These are phyloP conservation scores for Talaromyces rugulosus DNA, from an alignment of 2,329 filamentous ascomycete species.

Conservation along the genomic window DNA sequence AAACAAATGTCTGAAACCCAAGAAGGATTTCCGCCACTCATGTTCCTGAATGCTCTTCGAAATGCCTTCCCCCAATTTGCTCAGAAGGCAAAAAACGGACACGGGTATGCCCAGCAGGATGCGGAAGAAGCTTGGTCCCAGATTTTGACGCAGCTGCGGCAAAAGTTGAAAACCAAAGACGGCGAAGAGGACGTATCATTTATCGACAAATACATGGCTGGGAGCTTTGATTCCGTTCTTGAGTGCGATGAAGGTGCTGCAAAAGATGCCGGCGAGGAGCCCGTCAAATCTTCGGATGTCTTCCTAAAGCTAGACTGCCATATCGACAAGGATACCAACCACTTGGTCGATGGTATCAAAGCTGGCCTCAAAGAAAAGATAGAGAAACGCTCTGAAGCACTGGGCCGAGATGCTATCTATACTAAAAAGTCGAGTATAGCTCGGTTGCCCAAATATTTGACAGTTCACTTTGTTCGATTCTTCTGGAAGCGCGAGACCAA, in stretches of 20 bases:
- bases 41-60: constrained; percentile 78
- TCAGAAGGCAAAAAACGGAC: constrained; percentile 75
- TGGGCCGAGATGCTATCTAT: constrained; percentile 76
- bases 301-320: constrained; percentile 97
- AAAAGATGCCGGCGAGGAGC: constrained; percentile 67
- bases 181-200: constrained; percentile 58
- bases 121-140: constrained; percentile 98
- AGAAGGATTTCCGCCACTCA: constrained; percentile 74
- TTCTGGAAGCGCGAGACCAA: constrained; percentile 94
- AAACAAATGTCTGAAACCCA: constrained; percentile 87
- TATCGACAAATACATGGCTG: constrained; percentile 85
- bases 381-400: constrained; percentile 76
- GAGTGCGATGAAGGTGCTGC: constrained; percentile 80
- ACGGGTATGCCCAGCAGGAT: constrained; percentile 94
- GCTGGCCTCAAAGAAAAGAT: constrained; percentile 81
- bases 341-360: constrained; percentile 81
- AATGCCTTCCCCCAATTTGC: constrained; percentile 86
- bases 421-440: constrained; percentile 90
- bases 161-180: constrained; percentile 67
- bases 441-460: constrained; percentile 87
- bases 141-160: constrained; percentile 76
- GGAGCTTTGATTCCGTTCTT: constrained; percentile 71
- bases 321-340: constrained; percentile 82
- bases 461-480: constrained; percentile 96
- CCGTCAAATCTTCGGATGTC: constrained; percentile 62